Percentiles rank a stretch among this genome's conserved stretches.
phyloP scores from a whole-genome alignment of 257 asterid species.

The Ajuga chamaepitys region DNA sequence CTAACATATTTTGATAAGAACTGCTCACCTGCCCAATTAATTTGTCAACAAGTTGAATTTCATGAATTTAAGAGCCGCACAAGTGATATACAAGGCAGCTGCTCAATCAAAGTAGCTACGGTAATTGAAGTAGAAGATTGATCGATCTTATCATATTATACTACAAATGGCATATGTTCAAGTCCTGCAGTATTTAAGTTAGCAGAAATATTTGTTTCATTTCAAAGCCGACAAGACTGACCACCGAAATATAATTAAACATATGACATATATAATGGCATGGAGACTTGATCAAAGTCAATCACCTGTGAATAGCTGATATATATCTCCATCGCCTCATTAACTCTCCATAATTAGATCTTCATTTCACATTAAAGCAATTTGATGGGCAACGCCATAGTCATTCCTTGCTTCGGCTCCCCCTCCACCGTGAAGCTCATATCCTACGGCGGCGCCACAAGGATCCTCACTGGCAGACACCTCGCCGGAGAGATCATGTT shows the following conservation, averaged over 20 bases:
- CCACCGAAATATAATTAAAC: too few relatives aligned
- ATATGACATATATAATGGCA: too few relatives aligned
- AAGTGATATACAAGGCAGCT: too few relatives aligned
- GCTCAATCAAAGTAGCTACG: too few relatives aligned
- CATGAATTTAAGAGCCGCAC: too few relatives aligned
- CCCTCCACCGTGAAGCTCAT: constrained; percentile 33
- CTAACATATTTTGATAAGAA: too few relatives aligned
- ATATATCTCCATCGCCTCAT: not conserved
- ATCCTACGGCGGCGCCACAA: constrained; percentile 40
- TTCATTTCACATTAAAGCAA: not conserved
- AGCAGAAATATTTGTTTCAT: not conserved
- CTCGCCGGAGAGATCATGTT: constrained; percentile 77
- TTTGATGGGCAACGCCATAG: constrained; percentile 39
- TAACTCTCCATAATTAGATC: not conserved
- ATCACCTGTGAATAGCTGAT: not conserved
- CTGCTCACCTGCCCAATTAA: too few relatives aligned
- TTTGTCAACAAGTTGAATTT: too few relatives aligned
- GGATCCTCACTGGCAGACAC: constrained; percentile 29
- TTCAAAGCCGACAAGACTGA: constrained; percentile 48
- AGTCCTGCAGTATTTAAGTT: constrained; percentile 8
- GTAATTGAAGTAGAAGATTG: too few relatives aligned
- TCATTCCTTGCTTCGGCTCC: constrained; percentile 24
- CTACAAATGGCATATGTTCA: too few relatives aligned
- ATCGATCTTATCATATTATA: too few relatives aligned
- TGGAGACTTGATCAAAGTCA: constrained; percentile 26